Conservation (phyloP, 1,284 basidiomycete species). For the Phellopilus nigrolimitatus region DNA sequence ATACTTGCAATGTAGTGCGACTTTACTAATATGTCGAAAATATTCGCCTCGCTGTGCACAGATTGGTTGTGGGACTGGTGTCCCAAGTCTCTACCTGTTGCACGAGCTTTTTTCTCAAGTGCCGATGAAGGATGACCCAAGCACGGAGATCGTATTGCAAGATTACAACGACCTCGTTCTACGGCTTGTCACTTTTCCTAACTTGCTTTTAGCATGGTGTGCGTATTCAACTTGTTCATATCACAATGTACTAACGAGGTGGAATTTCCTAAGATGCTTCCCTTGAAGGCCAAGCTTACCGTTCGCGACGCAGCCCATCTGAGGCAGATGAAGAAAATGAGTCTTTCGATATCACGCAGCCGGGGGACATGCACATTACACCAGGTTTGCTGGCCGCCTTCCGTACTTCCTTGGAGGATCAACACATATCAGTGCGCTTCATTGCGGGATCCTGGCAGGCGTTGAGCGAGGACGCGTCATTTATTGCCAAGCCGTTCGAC, state of each 20-base stretch:
- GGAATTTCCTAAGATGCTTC: slow-evolving; percentile 40
- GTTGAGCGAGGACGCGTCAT: slow-evolving; percentile 16
- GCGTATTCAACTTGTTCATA: slow-evolving; percentile 30
- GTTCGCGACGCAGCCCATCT: slow-evolving; percentile 23
- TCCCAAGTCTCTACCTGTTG: slow-evolving; percentile 78
- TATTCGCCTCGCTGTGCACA: slow-evolving; percentile 34
- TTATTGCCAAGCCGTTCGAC: slow-evolving; percentile 44
- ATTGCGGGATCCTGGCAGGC: slow-evolving; percentile 80
- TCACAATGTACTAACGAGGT: not conserved
- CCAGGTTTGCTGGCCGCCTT: slow-evolving; percentile 65
- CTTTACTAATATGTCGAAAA: too few relatives aligned
- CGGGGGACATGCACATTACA: slow-evolving; percentile 60
- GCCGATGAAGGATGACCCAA: slow-evolving; percentile 21
- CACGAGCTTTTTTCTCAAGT: slow-evolving; percentile 49
- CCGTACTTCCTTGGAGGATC: slow-evolving; percentile 44
- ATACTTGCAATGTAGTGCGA: too few relatives aligned
- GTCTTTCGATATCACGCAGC: slow-evolving; percentile 25
- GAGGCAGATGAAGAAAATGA: slow-evolving; percentile 29
- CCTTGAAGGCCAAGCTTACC: slow-evolving; percentile 41
- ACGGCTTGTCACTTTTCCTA: slow-evolving; percentile 83
- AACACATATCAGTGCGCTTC: slow-evolving; percentile 64
- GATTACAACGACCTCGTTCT: slow-evolving; percentile 90
- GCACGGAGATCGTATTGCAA: slow-evolving; percentile 76
- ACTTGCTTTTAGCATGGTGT: slow-evolving; percentile 86
- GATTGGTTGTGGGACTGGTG: slow-evolving; percentile 91